Percentiles rank a stretch among this genome's conserved stretches.
These are phyloP conservation scores for Annulohypoxylon stygium DNA, from an alignment of 495 filamentous ascomycete genomes.

Conservation along the genomic window DNA sequence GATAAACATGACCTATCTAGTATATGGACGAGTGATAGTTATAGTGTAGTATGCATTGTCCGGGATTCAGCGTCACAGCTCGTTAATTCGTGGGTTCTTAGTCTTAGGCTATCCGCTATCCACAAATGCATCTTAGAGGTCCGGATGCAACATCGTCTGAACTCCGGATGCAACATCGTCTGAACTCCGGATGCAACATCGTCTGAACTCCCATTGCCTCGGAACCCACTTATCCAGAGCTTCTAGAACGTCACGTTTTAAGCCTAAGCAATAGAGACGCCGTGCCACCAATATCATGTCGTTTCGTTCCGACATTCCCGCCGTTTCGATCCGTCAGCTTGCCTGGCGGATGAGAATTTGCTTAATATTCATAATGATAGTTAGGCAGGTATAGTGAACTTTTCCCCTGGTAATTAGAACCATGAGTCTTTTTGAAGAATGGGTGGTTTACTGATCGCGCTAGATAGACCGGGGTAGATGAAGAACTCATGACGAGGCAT, in stretches of 20 bases:
- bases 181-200: background rate
- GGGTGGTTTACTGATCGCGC: background rate
- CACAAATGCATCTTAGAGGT: background rate
- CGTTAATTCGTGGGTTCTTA: constrained; percentile 4
- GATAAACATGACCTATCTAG: no score
- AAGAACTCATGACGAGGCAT: background rate
- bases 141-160: constrained; percentile 2
- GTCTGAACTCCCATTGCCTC: background rate
- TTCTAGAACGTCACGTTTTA: background rate
- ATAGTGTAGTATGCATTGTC: background rate
- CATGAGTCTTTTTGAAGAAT: no score
- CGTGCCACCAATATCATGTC: no score
- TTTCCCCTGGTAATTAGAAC: no score
- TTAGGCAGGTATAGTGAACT: no score
- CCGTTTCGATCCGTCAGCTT: no score
- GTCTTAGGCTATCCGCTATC: constrained; percentile 1
- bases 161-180: no score
- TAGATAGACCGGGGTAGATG: background rate
- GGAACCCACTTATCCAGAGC: background rate
- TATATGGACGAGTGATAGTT: no score
- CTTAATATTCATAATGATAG: no score
- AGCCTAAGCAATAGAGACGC: background rate
- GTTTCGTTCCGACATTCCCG: no score
- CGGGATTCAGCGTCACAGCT: background rate
- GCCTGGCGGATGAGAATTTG: no score